Conservation (phyloP, 495 filamentous ascomycete species). For the Astrothelium macrocarpum region DNA sequence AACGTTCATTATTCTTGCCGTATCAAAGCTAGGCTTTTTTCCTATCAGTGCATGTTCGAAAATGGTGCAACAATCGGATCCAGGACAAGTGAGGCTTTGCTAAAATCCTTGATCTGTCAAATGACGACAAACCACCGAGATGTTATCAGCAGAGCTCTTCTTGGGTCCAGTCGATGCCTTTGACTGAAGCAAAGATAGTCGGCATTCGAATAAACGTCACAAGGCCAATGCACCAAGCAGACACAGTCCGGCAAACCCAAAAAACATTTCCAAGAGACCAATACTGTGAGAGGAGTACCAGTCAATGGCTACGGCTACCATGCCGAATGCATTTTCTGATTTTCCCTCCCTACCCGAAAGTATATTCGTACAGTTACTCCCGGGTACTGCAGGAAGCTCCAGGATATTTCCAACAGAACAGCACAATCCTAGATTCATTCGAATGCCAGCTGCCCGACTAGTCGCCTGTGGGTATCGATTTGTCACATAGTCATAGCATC, state of each 20-base stretch:
- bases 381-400: neutral
- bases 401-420: neutral
- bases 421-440: neutral
- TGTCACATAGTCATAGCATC: conserved; percentile 1
- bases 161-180: too few relatives aligned
- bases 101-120: neutral
- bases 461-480: neutral
- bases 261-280: neutral
- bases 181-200: neutral
- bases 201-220: neutral
- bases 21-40: too few relatives aligned
- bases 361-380: neutral
- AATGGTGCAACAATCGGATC: too few relatives aligned
- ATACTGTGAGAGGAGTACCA: neutral
- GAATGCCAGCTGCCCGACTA: neutral
- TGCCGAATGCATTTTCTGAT: neutral
- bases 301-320: neutral
- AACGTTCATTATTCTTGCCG: too few relatives aligned
- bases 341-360: neutral
- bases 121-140: neutral
- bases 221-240: neutral
- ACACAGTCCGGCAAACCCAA: neutral
- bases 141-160: too few relatives aligned
- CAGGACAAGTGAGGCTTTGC: too few relatives aligned
- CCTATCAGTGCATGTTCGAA: too few relatives aligned